phyloP scores from a whole-genome alignment of 1,284 basidiomycete genomes.

The Uromyces viciae-fabae region DNA sequence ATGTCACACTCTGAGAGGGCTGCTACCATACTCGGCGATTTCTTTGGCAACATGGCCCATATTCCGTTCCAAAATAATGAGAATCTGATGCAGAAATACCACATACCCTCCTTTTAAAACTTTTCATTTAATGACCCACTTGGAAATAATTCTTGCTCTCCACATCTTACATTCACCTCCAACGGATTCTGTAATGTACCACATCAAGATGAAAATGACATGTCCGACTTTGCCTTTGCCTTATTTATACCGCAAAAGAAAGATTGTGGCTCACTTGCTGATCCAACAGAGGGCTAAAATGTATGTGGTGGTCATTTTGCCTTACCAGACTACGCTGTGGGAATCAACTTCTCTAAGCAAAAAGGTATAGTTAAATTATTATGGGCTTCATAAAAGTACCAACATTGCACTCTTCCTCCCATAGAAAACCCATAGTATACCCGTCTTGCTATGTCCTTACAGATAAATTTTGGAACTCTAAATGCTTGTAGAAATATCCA shows the following conservation, averaged over 20 bases:
- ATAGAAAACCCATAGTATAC: neutral
- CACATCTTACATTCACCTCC: neutral
- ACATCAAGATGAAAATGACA: neutral
- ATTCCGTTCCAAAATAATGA: neutral
- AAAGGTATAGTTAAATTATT: conserved; percentile 10
- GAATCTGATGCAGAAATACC: neutral
- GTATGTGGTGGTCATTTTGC: neutral
- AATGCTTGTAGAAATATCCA: neutral
- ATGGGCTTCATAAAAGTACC: neutral
- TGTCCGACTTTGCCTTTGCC: neutral
- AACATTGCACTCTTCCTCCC: conserved; percentile 4
- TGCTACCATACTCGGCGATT: neutral
- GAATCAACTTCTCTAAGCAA: conserved; percentile 4
- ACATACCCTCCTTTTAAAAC: neutral
- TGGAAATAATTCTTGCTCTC: neutral
- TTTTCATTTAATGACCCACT: neutral
- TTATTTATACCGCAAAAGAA: conserved; percentile 1
- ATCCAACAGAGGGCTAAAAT: neutral
- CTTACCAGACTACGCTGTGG: neutral
- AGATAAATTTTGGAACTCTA: neutral
- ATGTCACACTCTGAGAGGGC: neutral
- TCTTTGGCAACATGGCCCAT: neutral
- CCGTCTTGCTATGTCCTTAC: conserved; percentile 5
- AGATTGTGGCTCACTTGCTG: neutral
- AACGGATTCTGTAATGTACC: neutral